Evolutionary conservation across 805 yeast genomes (phyloP), one percentile per base, ranked within the genome.

Genomic region (Diddensiella caesifluorescens): DNA sequence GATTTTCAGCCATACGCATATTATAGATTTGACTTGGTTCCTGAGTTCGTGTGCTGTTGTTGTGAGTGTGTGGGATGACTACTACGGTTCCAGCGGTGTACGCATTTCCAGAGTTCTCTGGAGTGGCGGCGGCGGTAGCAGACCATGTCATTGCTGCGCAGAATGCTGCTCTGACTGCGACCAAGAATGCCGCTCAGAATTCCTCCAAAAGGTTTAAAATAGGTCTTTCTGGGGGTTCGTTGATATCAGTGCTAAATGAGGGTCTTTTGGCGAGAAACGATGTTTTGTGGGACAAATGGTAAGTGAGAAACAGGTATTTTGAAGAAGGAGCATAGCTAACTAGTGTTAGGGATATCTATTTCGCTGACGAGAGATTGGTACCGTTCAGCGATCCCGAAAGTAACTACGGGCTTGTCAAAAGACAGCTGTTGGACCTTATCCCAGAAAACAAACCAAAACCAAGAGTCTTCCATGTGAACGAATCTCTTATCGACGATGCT

Each of bases 51-150:
- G n/a, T n/a, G n/a, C n/a, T n/a, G n/a, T n/a, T n/a, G n/a, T n/a
- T n/a, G n/a, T n/a, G n/a, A n/a, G n/a, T n/a, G n/a, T n/a, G n/a
- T n/a, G n/a, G n/a, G 10, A 87, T 87, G 95, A 86, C 95, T 2
- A 85, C 95, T 3, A 84, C 95, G 4, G 95, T 88, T 19, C 97
- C 98, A 15, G 79, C 87, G 47, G 82, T 90, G 39, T 89, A 86
- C 71, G 85, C 96, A 38, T 90, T 92, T 61, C 92, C 88, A 33
- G 95, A 84, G 62, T 81, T 86, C 56, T 70, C 79, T 22, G 92
- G 85, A 13, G 96, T 90, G 23, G 97, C 97, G 2, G 95, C 84
- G 41, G 97, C 97, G 19, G 95, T 90, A 22, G 97, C 97, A 1
- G 96, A 92, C 63, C 95, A 89, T 62, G 82, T 90, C 37, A 78